Evolutionary conservation across 2,329 filamentous ascomycete genomes (phyloP), one percentile per base, ranked within the genome.

Genomic region (Huntiella omanensis): DNA sequence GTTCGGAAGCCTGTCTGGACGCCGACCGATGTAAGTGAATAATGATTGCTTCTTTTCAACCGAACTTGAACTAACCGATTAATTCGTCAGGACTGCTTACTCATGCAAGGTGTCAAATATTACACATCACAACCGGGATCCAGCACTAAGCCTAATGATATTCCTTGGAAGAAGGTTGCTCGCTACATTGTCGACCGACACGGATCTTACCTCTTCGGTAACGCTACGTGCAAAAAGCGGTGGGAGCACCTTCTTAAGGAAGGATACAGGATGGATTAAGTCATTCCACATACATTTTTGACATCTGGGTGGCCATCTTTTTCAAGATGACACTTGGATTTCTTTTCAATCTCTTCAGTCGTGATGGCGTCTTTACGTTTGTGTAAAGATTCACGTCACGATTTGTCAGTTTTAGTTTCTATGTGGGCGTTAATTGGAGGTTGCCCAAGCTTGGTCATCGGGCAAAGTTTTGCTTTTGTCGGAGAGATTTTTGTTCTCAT

Each of bases 1-100:
- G 71, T 82, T 2, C 66, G 82, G 5, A 76, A 73, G 58, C 80
- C 81, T 0, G 60, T 68, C 48, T 86, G 80, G 80, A 65, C 58
- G 1, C 61, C 64, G 0, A 59, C 63, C 1, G 80, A 86, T 61
- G 80, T 83, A 60, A 68, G 79, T 68, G 4, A 11, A 16, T 8
- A 17, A 15, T 13, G 22, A n/a, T 37, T 35, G 17, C 39, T 17
- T 43, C 17, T 34, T 43, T n/a, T 13, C 22, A 13, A 28, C 28
- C 11, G 22, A 33, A 13, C 10, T 17, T 37, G n/a, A 4, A 43
- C 35, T 28, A 28, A 28, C 22, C 22, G 8, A 7, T 28, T 28
- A 28, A 28, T 28, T 28, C 7, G 3, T 1, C 22, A 28, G 22
- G 22, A 28, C 22, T 28, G 22, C 22, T 10, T 28, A 28, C 22